phyloP scores from a whole-genome alignment of 2,329 filamentous ascomycete species.

The Neofusicoccum sp. region DNA sequence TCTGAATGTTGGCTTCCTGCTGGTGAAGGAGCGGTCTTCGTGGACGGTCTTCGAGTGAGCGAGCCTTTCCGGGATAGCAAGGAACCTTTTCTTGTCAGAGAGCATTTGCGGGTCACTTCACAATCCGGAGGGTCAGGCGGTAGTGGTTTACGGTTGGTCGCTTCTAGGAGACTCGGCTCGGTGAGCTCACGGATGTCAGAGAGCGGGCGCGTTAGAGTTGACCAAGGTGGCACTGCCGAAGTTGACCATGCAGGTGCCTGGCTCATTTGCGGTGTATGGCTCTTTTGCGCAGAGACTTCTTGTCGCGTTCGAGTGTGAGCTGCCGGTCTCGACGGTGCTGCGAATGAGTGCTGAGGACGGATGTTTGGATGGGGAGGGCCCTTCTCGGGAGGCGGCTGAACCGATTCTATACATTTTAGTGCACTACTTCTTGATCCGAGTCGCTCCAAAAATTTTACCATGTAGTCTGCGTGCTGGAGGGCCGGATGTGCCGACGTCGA shows the following conservation, averaged over 20 bases:
- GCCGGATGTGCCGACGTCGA: conserved; percentile 17
- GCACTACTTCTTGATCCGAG: not conserved
- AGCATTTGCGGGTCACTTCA: conserved; percentile 25
- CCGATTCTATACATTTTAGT: conserved; percentile 6
- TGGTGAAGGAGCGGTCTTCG: conserved; percentile 32
- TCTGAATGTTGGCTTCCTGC: conserved; percentile 29
- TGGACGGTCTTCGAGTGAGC: conserved; percentile 23
- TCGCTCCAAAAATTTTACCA: not conserved
- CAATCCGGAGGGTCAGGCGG: conserved; percentile 21
- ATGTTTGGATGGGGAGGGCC: conserved; percentile 18
- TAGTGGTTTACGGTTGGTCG: conserved; percentile 30
- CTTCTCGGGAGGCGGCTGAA: conserved; percentile 26
- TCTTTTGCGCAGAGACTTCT: not conserved
- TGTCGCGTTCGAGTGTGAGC: not conserved
- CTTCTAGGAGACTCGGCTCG: conserved; percentile 47
- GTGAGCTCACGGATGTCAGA: conserved; percentile 53
- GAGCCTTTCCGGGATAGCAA: conserved; percentile 20
- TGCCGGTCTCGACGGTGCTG: not conserved
- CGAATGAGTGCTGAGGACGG: not conserved
- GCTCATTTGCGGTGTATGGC: not conserved
- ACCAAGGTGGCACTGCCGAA: conserved; percentile 23
- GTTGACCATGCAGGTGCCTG: conserved; percentile 28
- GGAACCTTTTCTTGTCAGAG: conserved; percentile 35
- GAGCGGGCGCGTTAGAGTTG: conserved; percentile 41
- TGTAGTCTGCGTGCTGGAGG: conserved; percentile 9